Evolutionary conservation across 2,329 filamentous ascomycete species (phyloP).

Genomic region (Dendryphion nanum): DNA sequence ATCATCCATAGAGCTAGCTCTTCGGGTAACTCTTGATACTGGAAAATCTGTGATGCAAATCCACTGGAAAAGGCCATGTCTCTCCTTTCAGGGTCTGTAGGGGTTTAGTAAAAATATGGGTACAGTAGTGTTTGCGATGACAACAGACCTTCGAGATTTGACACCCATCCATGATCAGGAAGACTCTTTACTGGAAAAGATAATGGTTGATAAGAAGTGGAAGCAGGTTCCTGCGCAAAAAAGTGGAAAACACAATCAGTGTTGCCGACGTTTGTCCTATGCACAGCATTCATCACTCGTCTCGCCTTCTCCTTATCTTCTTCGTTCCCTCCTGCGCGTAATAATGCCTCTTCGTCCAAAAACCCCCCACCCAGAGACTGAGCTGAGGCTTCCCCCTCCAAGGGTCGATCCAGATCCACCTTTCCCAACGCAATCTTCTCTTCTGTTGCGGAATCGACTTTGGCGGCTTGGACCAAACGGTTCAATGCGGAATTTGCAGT

Average conservation of each 20-base stretch:
- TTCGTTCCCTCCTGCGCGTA: slow-evolving; percentile 57
- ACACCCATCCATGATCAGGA: slow-evolving; percentile 32
- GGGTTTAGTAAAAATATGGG: slow-evolving; percentile 8
- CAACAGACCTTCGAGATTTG: slow-evolving; percentile 29
- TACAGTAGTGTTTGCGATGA: too few species aligned
- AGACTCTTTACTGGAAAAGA: slow-evolving; percentile 20
- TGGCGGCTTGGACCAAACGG: slow-evolving; percentile 21
- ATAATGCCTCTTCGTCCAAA: slow-evolving; percentile 29
- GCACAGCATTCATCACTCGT: slow-evolving; percentile 57
- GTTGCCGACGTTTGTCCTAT: slow-evolving; percentile 59
- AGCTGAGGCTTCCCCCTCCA: slow-evolving; percentile 14
- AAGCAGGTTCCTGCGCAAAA: slow-evolving; percentile 34
- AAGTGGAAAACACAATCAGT: slow-evolving; percentile 57
- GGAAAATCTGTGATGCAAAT: slow-evolving; percentile 41
- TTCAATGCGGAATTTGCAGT: slow-evolving; percentile 16
- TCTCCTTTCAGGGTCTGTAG: slow-evolving; percentile 21
- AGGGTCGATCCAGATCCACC: slow-evolving; percentile 21
- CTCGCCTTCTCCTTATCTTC: slow-evolving; percentile 65
- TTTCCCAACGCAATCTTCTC: slow-evolving; percentile 24
- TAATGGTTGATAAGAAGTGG: not conserved
- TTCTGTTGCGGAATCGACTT: slow-evolving; percentile 23
- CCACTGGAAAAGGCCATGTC: slow-evolving; percentile 44
- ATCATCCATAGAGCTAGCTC: slow-evolving; percentile 45
- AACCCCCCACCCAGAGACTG: too few species aligned
- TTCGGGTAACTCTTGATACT: slow-evolving; percentile 34